phyloP scores from a whole-genome alignment of 345 rosid genomes.

The Eucalyptus tenuipes region DNA sequence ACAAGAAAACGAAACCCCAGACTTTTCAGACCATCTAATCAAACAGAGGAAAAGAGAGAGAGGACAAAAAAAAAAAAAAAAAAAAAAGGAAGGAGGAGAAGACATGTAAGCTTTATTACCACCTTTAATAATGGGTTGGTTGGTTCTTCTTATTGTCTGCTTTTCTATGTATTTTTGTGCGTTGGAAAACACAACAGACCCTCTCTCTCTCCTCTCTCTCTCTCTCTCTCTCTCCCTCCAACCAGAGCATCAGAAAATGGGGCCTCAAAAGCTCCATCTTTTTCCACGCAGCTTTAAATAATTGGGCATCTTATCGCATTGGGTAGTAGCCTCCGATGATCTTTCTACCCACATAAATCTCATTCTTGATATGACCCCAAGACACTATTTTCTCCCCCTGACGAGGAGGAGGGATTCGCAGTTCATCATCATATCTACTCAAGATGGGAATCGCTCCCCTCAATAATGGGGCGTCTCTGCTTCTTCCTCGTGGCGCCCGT shows the following conservation, averaged over 20 bases:
- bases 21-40: neutral
- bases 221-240: neutral
- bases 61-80: neutral
- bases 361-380: neutral
- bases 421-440: neutral
- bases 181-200: neutral
- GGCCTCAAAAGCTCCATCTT: neutral
- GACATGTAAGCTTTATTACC: conserved; percentile 1
- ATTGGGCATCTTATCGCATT: neutral
- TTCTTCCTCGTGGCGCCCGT: neutral
- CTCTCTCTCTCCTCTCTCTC: neutral
- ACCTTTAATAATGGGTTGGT: conserved; percentile 8
- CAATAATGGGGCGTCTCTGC: neutral
- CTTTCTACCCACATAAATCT: neutral
- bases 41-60: neutral
- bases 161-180: neutral
- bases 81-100: neutral
- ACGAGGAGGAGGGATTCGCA: neutral
- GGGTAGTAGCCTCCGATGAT: neutral
- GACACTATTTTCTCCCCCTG: neutral
- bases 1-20: conserved; percentile 18
- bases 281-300: neutral
- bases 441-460: neutral
- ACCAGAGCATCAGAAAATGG: neutral
- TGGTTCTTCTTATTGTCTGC: neutral